Conservation (phyloP, 2,329 filamentous ascomycete genomes). For the Chaetomium globosum region DNA sequence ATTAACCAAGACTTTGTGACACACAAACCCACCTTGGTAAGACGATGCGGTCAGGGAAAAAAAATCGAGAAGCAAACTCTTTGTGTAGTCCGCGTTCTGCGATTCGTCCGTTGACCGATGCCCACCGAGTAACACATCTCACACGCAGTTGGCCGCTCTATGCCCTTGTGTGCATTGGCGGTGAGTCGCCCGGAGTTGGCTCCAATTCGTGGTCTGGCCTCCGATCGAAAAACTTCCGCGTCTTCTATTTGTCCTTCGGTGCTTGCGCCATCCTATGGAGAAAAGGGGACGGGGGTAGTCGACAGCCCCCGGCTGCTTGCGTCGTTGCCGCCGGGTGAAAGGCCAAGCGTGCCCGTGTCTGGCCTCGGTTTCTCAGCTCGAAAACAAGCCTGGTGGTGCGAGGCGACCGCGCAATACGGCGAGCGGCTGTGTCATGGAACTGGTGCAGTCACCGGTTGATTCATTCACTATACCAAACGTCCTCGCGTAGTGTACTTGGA, state of each 20-base stretch:
- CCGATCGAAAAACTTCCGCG: not conserved
- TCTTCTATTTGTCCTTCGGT: constrained; percentile 1
- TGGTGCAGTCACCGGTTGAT: not conserved
- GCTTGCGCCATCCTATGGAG: not conserved
- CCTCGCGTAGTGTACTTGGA: not conserved
- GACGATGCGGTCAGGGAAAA: not conserved
- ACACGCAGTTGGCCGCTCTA: not conserved
- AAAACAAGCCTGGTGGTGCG: not conserved
- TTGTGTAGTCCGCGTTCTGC: not conserved
- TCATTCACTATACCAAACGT: not conserved
- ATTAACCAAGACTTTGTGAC: not conserved
- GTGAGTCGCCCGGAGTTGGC: not conserved
- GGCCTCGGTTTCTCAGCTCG: not conserved
- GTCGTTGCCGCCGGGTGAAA: not conserved
- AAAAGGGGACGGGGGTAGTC: not conserved
- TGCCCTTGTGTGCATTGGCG: not conserved
- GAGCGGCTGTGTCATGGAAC: not conserved
- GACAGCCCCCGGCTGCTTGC: not conserved
- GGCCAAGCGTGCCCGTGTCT: not conserved
- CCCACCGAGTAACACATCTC: not conserved
- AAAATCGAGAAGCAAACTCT: not conserved
- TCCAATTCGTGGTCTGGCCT: constrained; percentile 4
- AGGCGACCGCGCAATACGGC: not conserved
- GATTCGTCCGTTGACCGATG: constrained; percentile 3
- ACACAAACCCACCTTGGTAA: not conserved